Conservation (phyloP, 352 stramenopile species). For the Phytophthora megakarya region DNA sequence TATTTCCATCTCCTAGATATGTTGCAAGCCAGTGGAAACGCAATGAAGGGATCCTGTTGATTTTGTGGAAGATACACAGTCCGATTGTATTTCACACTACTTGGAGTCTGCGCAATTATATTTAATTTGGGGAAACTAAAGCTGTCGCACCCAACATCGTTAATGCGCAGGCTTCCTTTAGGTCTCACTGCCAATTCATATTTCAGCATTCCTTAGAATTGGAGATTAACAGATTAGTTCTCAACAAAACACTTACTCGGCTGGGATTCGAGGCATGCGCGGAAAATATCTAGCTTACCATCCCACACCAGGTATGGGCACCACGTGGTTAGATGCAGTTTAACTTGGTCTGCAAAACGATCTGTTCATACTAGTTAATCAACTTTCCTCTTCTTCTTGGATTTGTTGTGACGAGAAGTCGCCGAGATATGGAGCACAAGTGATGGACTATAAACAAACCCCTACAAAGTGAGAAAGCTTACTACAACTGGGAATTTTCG, state of each 20-base stretch:
- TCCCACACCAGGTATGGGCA: too few species aligned
- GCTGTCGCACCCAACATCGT: not conserved
- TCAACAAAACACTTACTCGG: too few species aligned
- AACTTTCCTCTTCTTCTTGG: too few species aligned
- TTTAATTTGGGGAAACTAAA: too few species aligned
- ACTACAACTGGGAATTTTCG: conserved; percentile 5
- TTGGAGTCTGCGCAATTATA: not conserved
- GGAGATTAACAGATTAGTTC: not conserved
- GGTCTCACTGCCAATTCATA: not conserved
- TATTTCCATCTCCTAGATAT: not conserved
- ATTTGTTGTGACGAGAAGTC: conserved; percentile 9
- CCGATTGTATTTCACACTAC: not conserved
- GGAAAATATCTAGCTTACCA: not conserved
- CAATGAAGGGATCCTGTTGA: not conserved
- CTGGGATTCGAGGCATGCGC: not conserved
- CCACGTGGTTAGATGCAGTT: too few species aligned
- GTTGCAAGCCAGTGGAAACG: not conserved
- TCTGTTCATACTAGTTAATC: too few species aligned
- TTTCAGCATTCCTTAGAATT: not conserved
- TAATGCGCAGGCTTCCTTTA: not conserved
- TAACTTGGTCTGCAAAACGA: too few species aligned
- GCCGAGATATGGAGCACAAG: not conserved
- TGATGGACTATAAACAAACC: conserved; percentile 2
- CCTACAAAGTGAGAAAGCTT: not conserved
- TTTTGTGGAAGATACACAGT: not conserved